Base-by-base conservation (phyloP, 2,329 filamentous ascomycete genomes). In the Fusarium virguliforme region DNA sequence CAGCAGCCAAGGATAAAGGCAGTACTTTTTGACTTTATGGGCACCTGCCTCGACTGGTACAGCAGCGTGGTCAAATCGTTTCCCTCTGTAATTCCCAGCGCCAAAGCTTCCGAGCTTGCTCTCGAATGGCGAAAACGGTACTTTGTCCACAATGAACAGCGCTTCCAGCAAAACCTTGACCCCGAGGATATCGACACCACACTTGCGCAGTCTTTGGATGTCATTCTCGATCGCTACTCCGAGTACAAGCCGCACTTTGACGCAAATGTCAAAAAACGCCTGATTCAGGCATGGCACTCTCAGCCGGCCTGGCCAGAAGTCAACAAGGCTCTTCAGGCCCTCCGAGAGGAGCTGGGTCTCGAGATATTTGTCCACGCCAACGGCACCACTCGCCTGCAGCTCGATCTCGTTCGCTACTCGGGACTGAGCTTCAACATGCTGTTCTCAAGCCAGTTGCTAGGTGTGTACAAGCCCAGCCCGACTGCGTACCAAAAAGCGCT, bases 11-110 rank as follows among this genome's bases (percentile, higher is more conserved):
- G 51, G 3, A 79, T 83, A 63, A 86, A 83, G 74, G 85, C 84
- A 4, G 79, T 87, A 43, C 84, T 88, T 68, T 88, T 88, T 76
- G 85, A 89, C 77, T 85, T 88, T 72, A 88, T 88, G 86, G 86
- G 87, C 26, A 89, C 86, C 28, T 88, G 86, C 67, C 84, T 87
- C 4, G 82, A 89, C 74, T 89, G 85, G 87, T 85, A 88, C 65
- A 76, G 74, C 51, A 79, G 80, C 38, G 78, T 83, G 9, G 68
- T 80, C n/a, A 30, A 73, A 18, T 73, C 79, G 4, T 72, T 84
- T 3, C 84, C 83, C 2, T 8, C 68, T 3, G 67, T 74, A 0
- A 77, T 85, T 26, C 62, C 80, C 7, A 35, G 73, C 22, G 55
- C 69, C 0, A 73, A 76, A 10, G 74, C 80, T 10, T 84, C 81